Evolutionary conservation across 768 basidiomycete species (phyloP), one percentile per base, ranked within the genome.

Genomic region (Calocybe indica): DNA sequence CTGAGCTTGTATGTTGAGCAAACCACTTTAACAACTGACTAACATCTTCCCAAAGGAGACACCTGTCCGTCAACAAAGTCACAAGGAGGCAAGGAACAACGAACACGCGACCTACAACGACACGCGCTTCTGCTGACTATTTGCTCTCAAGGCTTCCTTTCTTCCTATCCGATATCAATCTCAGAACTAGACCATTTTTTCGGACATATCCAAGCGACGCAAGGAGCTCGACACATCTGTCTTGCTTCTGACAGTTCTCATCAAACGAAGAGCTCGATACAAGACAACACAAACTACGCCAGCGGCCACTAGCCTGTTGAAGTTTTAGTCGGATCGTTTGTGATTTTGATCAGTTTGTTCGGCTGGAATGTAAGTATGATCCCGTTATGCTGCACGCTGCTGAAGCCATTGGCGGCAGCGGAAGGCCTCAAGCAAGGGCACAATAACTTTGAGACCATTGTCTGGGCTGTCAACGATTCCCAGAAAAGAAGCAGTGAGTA

Each of bases 181-280:
- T 28, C 46, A 14, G 39, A 29, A 46, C n/a, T 22, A 22, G 22
- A 22, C 22, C 22, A 22, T 11, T 37, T 11, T 11, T 37, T 11
- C 36, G 11, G 28, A 43, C 41, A 31, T 33, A 7, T 47, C 39
- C 13, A 42, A 32, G 30, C 38, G 43, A 49, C 40, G 43, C 43
- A 51, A 46, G 11, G 28, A 43, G 31, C 10, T 10, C 10, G 31
- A 31, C 35, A 7, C 35, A 52, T 43, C 46, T 51, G 45, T 40
- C 40, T 51, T 31, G 15, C 41, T 45, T 46, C 42, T 58, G 55
- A 47, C 52, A 54, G 54, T 52, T 55, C 52, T 58, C 52, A 54
- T 58, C 57, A 58, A 50, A 43, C 42, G 40, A 39, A 36, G 10
- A 37, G 28, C 11, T 46, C 14, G 42, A 38, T 50, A 47, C 39